These are phyloP conservation scores for Colletotrichum simmondsii DNA, from an alignment of 2,329 filamentous ascomycete genomes.

Conservation along the genomic window DNA sequence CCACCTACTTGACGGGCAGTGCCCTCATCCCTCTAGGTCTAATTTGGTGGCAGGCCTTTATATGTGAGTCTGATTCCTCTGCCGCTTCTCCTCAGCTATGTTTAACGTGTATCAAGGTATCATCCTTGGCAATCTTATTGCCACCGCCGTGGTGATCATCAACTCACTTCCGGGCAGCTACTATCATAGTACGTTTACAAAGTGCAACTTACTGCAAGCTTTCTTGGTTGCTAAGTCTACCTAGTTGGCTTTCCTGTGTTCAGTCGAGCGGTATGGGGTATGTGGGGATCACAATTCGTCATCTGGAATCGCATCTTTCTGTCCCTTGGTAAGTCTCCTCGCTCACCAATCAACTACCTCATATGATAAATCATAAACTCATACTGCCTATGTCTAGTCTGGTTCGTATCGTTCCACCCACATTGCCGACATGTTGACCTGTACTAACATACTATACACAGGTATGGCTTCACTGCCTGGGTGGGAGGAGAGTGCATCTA, in stretches of 20 bases:
- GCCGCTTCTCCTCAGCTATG: not conserved
- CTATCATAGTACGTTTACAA: constrained; percentile 49
- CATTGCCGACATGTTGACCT: not conserved
- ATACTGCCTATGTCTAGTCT: constrained; percentile 36
- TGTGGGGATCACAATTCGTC: constrained; percentile 39
- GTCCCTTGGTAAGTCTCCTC: constrained; percentile 47
- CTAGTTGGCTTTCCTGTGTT: constrained; percentile 46
- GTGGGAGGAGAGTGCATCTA: constrained; percentile 58
- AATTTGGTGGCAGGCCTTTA: constrained; percentile 55
- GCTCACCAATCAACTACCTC: no score
- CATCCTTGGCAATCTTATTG: constrained; percentile 51
- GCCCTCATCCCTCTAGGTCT: constrained; percentile 53
- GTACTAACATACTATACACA: constrained; percentile 30
- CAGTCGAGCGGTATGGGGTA: constrained; percentile 45
- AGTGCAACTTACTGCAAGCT: no score
- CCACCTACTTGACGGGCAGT: constrained; percentile 53
- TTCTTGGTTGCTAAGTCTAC: not conserved
- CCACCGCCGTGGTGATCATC: constrained; percentile 50
- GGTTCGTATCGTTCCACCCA: no score
- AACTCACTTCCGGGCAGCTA: constrained; percentile 55
- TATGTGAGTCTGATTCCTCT: constrained; percentile 40
- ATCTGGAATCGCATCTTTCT: constrained; percentile 53
- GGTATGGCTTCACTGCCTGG: constrained; percentile 58
- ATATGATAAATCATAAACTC: not conserved
- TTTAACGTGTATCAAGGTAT: constrained; percentile 40